Evolutionary conservation across 768 basidiomycete genomes (phyloP), one percentile per base, ranked within the genome.

Genomic region (Calocybe cyanea): DNA sequence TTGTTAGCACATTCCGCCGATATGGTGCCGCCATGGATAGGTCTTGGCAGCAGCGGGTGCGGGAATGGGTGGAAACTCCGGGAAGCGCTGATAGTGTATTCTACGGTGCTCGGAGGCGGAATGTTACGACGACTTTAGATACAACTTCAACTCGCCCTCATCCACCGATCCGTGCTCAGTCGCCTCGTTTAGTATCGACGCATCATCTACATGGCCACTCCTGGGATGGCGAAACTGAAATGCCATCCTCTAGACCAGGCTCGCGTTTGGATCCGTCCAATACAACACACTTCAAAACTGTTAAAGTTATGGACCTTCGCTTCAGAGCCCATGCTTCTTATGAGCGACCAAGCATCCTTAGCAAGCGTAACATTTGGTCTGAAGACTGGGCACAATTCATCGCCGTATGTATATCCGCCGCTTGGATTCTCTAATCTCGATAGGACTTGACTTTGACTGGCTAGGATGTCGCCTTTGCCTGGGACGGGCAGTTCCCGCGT

Each of bases 1-100:
- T 82, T 35, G 60, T 81, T 10, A 60, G 61, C 40, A 79, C 78
- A 2, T 71, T 84, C 57, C 58, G 68, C 36, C 69, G 62, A 17
- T 83, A 81, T 46, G 78, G 80, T 10, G 50, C 55, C 13, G 49
- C 36, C 1, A 55, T 65, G 59, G 65, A 67, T 45, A 44, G 51
- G 50, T 59, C 53, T 10, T 64, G 61, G 61, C 51, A 41, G 49
- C 40, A 33, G 7, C 52, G 51, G 32, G 51, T 64, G 18, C 10
- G n/a, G 3, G 25, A 45, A 25, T 45, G 34, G 35, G 35, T 24
- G 2, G 35, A 20, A 13, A 44, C 3, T 18, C 14, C 43, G 1
- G 36, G n/a, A 13, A 38, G 21, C 25, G 24, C 36, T 10, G 17
- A 45, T 11, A 15, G 21, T 11, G n/a, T 17, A 10, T 25, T 36